A percentile compares a stretch with the other conserved stretches of the same genome.
Evolutionary conservation across 257 asterid species (phyloP).

Genomic region (Solanum lycopersicoides): DNA sequence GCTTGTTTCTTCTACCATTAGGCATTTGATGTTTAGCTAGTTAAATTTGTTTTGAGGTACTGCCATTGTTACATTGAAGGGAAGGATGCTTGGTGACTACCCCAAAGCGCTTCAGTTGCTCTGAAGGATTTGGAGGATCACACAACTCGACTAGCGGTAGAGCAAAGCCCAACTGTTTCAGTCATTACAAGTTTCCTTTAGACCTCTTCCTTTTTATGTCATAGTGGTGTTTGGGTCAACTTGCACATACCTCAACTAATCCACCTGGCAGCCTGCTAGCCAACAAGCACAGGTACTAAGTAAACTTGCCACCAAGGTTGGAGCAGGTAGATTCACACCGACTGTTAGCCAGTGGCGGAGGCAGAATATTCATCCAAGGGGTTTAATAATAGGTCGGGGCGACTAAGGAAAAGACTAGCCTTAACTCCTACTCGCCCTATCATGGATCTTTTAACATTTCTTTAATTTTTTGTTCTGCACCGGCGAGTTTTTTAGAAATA

Average conservation of each 20-base stretch:
- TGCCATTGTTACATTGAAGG: neutral
- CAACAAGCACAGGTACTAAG: neutral
- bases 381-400: neutral
- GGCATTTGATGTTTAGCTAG: neutral
- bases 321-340: neutral
- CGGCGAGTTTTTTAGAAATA: neutral
- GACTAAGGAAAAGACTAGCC: neutral
- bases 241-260: neutral
- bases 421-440: neutral
- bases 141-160: neutral
- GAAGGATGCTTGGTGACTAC: neutral
- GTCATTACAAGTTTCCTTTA: neutral
- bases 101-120: neutral
- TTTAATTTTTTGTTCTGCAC: neutral
- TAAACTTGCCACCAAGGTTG: neutral
- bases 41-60: neutral
- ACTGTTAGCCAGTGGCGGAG: neutral
- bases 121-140: neutral
- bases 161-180: neutral
- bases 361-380: neutral
- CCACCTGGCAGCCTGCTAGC: neutral
- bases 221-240: neutral
- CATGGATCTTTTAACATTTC: neutral
- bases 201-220: neutral
- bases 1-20: neutral